These are phyloP conservation scores for Coemansia sp. DNA, from an alignment of 192 early-diverging fungal genomes.

Conservation along the genomic window DNA sequence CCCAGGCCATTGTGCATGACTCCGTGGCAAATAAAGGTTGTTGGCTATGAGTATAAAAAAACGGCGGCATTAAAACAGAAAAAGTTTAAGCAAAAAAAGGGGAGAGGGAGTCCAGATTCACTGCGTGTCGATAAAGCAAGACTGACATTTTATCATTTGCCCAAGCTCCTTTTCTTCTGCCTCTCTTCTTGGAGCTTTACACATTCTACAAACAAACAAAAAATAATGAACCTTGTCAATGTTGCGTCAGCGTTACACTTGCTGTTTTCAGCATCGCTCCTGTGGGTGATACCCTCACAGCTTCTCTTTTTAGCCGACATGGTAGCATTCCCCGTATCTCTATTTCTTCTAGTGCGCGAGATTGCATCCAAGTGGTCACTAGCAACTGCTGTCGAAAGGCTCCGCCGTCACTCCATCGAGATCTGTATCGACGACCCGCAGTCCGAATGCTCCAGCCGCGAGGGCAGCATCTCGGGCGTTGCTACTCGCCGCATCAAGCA, in stretches of 20 bases:
- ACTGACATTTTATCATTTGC: too few species aligned
- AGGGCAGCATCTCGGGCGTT: constrained; percentile 1
- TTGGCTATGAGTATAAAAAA: too few species aligned
- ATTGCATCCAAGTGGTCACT: constrained; percentile 28
- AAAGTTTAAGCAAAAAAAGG: background rate
- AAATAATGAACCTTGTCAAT: constrained; percentile 22
- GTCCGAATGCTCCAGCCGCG: constrained; percentile 14
- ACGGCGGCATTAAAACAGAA: too few species aligned
- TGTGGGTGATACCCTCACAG: constrained; percentile 49
- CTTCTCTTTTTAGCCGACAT: constrained; percentile 42
- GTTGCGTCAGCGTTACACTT: constrained; percentile 40
- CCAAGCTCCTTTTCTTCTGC: background rate
- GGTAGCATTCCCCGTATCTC: constrained; percentile 46
- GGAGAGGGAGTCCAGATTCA: background rate
- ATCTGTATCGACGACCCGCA: constrained; percentile 10
- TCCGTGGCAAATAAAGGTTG: background rate
- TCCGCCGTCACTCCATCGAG: constrained; percentile 5
- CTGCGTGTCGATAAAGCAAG: background rate
- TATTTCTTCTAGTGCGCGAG: constrained; percentile 39
- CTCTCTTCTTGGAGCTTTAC: background rate
- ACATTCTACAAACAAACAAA: background rate
- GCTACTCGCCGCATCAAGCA: constrained; percentile 9
- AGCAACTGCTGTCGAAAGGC: constrained; percentile 6
- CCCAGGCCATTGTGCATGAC: background rate
- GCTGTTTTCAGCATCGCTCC: constrained; percentile 35